These are phyloP conservation scores for Fusarium dlaminii DNA, from an alignment of 2,329 filamentous ascomycete species.

Conservation along the genomic window DNA sequence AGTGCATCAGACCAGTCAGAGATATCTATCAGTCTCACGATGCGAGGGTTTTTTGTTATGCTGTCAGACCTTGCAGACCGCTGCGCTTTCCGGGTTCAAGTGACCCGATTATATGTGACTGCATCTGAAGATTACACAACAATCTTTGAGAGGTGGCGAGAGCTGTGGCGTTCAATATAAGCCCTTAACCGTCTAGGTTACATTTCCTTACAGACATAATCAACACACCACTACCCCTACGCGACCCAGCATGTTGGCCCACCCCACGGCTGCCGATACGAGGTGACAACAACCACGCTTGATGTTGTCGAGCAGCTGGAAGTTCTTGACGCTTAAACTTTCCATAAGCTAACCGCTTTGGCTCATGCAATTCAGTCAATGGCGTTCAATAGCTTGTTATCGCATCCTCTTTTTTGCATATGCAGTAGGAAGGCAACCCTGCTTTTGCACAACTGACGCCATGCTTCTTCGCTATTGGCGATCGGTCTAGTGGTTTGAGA, in stretches of 20 bases:
- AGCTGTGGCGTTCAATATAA: slow-evolving; percentile 29
- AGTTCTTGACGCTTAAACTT: slow-evolving; percentile 11
- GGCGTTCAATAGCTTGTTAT: slow-evolving; percentile 16
- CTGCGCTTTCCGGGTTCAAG: slow-evolving; percentile 12
- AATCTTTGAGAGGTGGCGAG: slow-evolving; percentile 3
- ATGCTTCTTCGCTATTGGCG: slow-evolving; percentile 13
- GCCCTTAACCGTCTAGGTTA: slow-evolving; percentile 26
- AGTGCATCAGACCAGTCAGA: slow-evolving; percentile 19
- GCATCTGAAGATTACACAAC: slow-evolving; percentile 20
- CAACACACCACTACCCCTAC: slow-evolving; percentile 17
- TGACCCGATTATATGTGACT: slow-evolving; percentile 4
- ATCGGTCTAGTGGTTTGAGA: background rate
- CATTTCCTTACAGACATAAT: slow-evolving; percentile 27
- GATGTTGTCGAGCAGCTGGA: slow-evolving; percentile 8
- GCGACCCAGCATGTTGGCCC: slow-evolving; percentile 26
- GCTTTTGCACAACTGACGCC: slow-evolving; percentile 6
- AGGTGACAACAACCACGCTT: slow-evolving; percentile 18
- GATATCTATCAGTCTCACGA: slow-evolving; percentile 9
- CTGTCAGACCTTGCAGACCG: slow-evolving; percentile 20
- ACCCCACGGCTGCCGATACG: slow-evolving; percentile 28
- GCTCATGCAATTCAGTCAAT: background rate
- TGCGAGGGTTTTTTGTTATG: slow-evolving; percentile 23
- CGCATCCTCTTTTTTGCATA: slow-evolving; percentile 14
- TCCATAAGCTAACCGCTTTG: slow-evolving; percentile 18
- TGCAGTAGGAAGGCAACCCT: background rate